These are phyloP conservation scores for Akanthomyces muscarius DNA, from an alignment of 2,329 filamentous ascomycete species.

Conservation along the genomic window DNA sequence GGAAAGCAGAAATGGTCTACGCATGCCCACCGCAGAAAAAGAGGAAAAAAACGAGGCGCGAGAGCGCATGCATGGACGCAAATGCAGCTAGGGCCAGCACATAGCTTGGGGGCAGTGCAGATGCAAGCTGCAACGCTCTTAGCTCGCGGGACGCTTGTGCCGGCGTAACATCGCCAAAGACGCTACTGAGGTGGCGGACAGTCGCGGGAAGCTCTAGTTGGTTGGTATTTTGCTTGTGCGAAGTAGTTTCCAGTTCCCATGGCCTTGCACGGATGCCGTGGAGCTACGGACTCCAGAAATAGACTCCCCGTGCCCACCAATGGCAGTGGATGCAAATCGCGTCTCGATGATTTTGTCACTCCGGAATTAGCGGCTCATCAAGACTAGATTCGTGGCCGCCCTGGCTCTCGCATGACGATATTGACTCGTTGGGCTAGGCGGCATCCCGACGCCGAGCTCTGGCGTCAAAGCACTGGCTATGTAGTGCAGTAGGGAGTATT, in stretches of 20 bases:
- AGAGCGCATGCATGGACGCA: neutral
- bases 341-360: neutral
- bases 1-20: neutral
- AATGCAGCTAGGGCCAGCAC: neutral
- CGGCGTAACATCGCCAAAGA: slow-evolving; percentile 8
- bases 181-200: neutral
- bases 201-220: neutral
- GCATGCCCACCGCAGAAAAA: neutral
- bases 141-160: neutral
- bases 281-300: slow-evolving; percentile 8
- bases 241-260: neutral
- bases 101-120: slow-evolving; percentile 10
- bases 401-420: slow-evolving; percentile 6
- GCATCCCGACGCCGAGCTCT: slow-evolving; percentile 2
- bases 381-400: neutral
- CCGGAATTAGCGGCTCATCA: neutral
- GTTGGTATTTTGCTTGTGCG: neutral
- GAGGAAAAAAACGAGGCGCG: neutral
- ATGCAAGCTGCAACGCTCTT: neutral
- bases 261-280: neutral
- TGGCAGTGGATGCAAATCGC: neutral
- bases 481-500: neutral
- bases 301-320: neutral
- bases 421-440: neutral
- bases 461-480: neutral